phyloP scores from a whole-genome alignment of 164 flowering plant species.

The Dillenia turbinata region DNA sequence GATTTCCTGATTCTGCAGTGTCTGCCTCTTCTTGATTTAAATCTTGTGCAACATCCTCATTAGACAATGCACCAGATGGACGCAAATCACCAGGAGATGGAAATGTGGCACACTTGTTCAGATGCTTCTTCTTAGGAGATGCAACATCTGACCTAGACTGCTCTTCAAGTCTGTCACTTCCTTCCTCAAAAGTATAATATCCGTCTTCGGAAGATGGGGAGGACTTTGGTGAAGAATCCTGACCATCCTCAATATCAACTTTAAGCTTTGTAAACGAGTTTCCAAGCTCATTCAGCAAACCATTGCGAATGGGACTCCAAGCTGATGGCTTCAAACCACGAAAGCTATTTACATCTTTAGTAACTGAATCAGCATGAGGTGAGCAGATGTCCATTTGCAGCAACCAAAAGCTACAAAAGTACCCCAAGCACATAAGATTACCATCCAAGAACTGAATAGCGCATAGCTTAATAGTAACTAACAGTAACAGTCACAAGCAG shows the following conservation, averaged over 20 bases:
- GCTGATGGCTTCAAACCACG: conserved; percentile 6
- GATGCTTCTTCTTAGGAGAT: conserved; percentile 19
- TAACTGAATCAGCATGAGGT: conserved; percentile 7
- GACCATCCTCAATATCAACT: conserved; percentile 23
- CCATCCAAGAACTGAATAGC: neutral
- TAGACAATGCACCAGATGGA: conserved; percentile 5
- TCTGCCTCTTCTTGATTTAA: conserved; percentile 4
- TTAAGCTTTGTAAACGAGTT: conserved; percentile 10
- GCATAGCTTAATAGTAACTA: neutral
- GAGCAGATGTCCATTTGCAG: conserved; percentile 17
- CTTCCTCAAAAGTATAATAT: conserved; percentile 1
- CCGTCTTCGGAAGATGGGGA: conserved; percentile 1
- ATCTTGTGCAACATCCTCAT: conserved; percentile 14
- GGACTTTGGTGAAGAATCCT: conserved; percentile 4
- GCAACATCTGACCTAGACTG: conserved; percentile 1
- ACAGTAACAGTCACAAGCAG: neutral
- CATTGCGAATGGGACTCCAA: neutral
- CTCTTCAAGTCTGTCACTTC: conserved; percentile 3
- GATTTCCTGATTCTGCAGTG: conserved; percentile 1
- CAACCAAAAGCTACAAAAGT: conserved; percentile 6
- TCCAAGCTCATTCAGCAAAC: conserved; percentile 23
- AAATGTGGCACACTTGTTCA: conserved; percentile 36
- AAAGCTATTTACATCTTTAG: conserved; percentile 2
- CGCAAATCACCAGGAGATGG: conserved; percentile 19
- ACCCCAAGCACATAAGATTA: conserved; percentile 9